phyloP scores from a whole-genome alignment of 2,329 filamentous ascomycete genomes.

The Neodidymelliopsis sp. region DNA sequence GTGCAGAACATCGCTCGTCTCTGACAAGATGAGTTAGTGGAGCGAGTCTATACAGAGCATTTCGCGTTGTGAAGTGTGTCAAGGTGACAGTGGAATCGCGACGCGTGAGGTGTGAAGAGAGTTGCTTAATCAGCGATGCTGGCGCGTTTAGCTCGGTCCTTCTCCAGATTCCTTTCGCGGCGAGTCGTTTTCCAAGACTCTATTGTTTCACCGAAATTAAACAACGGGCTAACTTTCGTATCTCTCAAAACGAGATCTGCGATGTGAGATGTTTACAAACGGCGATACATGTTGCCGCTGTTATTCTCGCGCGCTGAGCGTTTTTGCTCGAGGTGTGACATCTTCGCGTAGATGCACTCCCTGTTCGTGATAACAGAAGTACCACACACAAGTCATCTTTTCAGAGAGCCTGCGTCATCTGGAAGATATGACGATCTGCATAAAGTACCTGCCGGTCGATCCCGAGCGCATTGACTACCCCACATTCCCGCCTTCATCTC shows the following conservation, averaged over 20 bases:
- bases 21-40: too few relatives aligned
- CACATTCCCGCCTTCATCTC: slow-evolving; percentile 22
- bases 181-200: slow-evolving; percentile 9
- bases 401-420: too few relatives aligned
- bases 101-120: background rate
- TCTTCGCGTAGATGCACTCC: too few relatives aligned
- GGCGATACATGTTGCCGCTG: too few relatives aligned
- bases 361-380: background rate
- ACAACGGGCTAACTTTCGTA: background rate
- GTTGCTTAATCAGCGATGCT: background rate
- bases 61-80: too few relatives aligned
- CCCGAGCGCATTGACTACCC: slow-evolving; percentile 21
- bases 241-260: background rate
- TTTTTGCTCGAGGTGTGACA: background rate
- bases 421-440: slow-evolving; percentile 1
- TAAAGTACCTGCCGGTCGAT: slow-evolving; percentile 5
- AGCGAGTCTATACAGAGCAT: too few relatives aligned
- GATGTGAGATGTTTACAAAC: background rate
- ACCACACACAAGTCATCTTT: background rate
- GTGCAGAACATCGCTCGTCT: too few relatives aligned
- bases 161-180: background rate
- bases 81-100: background rate
- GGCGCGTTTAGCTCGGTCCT: too few relatives aligned
- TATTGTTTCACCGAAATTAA: slow-evolving; percentile 8
- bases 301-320: background rate